These are phyloP conservation scores for Galeopsis tetrahit DNA, from an alignment of 257 asterid genomes.

Conservation along the genomic window DNA sequence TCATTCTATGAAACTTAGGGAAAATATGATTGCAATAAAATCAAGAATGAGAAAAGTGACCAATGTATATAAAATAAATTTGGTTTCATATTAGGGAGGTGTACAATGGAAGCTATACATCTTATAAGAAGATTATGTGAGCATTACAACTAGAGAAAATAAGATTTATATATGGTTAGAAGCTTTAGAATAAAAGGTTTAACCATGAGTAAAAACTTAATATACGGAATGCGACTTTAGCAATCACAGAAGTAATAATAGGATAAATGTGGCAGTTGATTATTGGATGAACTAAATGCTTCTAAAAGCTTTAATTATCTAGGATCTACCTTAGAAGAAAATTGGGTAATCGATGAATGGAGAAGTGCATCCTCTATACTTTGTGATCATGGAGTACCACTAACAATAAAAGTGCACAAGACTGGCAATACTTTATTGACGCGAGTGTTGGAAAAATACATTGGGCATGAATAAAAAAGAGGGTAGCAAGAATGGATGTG, in stretches of 20 bases:
- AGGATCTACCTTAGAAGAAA: not conserved
- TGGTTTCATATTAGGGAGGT: not conserved
- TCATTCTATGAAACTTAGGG: not conserved
- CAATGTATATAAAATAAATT: not conserved
- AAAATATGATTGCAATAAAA: not conserved
- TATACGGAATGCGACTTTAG: not conserved
- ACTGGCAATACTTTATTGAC: not conserved
- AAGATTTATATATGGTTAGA: not conserved
- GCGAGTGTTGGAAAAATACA: not conserved
- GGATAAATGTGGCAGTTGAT: not conserved
- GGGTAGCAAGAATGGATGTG: not conserved
- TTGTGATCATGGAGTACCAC: not conserved
- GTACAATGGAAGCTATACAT: not conserved
- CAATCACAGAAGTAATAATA: not conserved
- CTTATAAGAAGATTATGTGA: not conserved
- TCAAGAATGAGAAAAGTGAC: not conserved
- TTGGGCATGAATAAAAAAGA: not conserved
- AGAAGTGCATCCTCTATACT: not conserved
- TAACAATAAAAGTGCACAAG: not conserved
- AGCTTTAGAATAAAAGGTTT: not conserved
- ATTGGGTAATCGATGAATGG: not conserved
- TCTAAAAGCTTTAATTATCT: not conserved
- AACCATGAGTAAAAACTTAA: too few species aligned
- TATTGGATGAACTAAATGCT: not conserved
- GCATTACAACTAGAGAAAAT: not conserved